Evolutionary conservation across 345 rosid species (phyloP), one percentile per base, ranked within the genome.

Genomic region (Salix koriyanagi): DNA sequence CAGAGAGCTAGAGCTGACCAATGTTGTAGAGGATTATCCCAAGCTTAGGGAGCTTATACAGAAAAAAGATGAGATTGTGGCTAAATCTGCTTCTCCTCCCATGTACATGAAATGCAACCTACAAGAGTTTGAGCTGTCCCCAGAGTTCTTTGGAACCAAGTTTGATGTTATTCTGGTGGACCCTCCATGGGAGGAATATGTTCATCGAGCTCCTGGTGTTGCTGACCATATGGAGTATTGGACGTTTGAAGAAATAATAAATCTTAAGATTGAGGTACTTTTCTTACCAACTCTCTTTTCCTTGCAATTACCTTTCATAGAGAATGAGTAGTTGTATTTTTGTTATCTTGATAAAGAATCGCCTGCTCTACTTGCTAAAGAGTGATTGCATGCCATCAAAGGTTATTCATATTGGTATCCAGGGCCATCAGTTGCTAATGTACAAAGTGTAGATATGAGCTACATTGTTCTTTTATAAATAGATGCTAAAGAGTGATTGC

Each of bases 141-240:
- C 98, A 0, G 99, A 96, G 79, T 87, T 91, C 81, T 94, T 96
- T 76, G 97, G 97, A 74, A 90, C 97, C 72, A 96, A 96, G 90
- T 96, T 96, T 76, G 99, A 96, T 87, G 99, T 96, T 56, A 96
- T 96, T 79, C 94, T 96, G 79, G 90, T 96, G 69, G 99, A 96
- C 75, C 99, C 99, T 60, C 99, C 99, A 12, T 96, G 98, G 99
- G 99, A 96, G 83, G 99, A 96, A 83, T 96, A 96, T 83, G 99
- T 92, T 79, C 99, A 96, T 82, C 90, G 98, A 46, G 99, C 99
- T 81, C 99, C 97, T 80, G 99, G 99, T 79, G 97, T 90, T 77
- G 91, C 97, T 70, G 99, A 96, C 86, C 93, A 91, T 81, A 88
- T 90, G 89, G 99, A 96, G 78, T 96, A 96, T 85, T 96, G 99